These are phyloP conservation scores for Calonectria honghensis DNA, from an alignment of 2,329 filamentous ascomycete genomes.

Conservation along the genomic window DNA sequence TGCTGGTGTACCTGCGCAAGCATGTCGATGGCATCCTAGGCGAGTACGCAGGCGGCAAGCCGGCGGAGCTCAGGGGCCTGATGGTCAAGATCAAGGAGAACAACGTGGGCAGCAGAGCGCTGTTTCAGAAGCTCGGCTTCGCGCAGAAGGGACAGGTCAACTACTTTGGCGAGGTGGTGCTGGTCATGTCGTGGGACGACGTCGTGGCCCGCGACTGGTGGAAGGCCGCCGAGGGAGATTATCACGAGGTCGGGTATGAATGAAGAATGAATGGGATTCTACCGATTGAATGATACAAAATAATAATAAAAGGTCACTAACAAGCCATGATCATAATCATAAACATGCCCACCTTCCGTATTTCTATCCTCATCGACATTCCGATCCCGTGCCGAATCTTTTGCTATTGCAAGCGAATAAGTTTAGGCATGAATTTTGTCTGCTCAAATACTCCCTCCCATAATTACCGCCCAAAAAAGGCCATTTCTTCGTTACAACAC, in stretches of 20 bases:
- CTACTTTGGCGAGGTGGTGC: slow-evolving; percentile 76
- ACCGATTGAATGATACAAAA: background rate
- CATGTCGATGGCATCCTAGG: slow-evolving; percentile 73
- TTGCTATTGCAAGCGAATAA: background rate
- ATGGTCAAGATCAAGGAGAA: slow-evolving; percentile 76
- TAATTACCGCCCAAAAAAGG: slow-evolving; percentile 13
- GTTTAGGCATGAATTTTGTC: slow-evolving; percentile 1
- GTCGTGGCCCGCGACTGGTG: slow-evolving; percentile 52
- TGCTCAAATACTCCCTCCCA: background rate
- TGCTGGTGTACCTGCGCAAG: slow-evolving; percentile 80
- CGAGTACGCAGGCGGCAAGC: slow-evolving; percentile 60
- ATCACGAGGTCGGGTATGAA: slow-evolving; percentile 52
- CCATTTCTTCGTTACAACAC: slow-evolving; percentile 1
- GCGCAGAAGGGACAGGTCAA: slow-evolving; percentile 70
- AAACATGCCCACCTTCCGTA: background rate
- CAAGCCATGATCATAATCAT: slow-evolving; percentile 20
- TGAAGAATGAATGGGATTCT: background rate
- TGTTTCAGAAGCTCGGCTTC: slow-evolving; percentile 74
- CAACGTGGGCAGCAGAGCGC: slow-evolving; percentile 70
- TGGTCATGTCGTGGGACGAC: slow-evolving; percentile 64
- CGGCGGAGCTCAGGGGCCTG: slow-evolving; percentile 57
- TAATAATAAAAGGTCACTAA: background rate
- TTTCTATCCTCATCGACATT: slow-evolving; percentile 10
- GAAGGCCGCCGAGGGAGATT: slow-evolving; percentile 43
- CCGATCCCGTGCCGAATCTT: background rate